phyloP scores from a whole-genome alignment of 2,329 filamentous ascomycete genomes.

The Dactylellina sp. region DNA sequence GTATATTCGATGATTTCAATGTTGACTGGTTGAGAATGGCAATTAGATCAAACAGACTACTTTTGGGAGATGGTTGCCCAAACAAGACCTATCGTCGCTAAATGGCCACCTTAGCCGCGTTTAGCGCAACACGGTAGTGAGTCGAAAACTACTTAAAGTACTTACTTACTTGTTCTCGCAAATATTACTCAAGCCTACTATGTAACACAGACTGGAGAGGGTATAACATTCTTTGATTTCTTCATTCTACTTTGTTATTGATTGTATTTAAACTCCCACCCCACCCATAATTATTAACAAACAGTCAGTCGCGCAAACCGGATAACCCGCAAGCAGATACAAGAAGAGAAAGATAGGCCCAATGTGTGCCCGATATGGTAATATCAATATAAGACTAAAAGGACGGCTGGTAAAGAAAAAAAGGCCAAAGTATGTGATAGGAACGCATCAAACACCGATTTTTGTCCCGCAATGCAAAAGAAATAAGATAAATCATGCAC shows the following conservation, averaged over 20 bases:
- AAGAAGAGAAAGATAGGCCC: not conserved
- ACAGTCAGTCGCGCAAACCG: too few relatives aligned
- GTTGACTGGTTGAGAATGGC: too few relatives aligned
- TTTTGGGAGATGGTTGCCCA: not conserved
- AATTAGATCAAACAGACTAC: too few relatives aligned
- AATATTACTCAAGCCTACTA: too few relatives aligned
- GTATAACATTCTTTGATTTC: not conserved
- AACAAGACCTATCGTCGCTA: conserved; percentile 18
- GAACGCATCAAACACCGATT: conserved; percentile 33
- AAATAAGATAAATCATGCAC: conserved; percentile 7
- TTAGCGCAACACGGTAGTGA: conserved; percentile 12
- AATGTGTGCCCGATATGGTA: too few relatives aligned
- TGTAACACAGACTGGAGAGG: too few relatives aligned
- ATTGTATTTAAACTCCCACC: not conserved
- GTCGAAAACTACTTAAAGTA: too few relatives aligned
- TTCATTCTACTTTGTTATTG: not conserved
- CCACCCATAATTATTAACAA: not conserved
- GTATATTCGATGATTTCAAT: too few relatives aligned
- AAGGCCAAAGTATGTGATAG: conserved; percentile 3
- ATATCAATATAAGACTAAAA: too few relatives aligned
- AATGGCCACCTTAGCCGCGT: conserved; percentile 6
- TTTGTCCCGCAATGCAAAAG: conserved; percentile 37
- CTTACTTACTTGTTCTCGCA: too few relatives aligned
- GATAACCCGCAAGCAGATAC: not conserved
- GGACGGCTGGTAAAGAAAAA: too few relatives aligned